Conservation (phyloP, 768 basidiomycete genomes). For the Agaricus subrufescens region DNA sequence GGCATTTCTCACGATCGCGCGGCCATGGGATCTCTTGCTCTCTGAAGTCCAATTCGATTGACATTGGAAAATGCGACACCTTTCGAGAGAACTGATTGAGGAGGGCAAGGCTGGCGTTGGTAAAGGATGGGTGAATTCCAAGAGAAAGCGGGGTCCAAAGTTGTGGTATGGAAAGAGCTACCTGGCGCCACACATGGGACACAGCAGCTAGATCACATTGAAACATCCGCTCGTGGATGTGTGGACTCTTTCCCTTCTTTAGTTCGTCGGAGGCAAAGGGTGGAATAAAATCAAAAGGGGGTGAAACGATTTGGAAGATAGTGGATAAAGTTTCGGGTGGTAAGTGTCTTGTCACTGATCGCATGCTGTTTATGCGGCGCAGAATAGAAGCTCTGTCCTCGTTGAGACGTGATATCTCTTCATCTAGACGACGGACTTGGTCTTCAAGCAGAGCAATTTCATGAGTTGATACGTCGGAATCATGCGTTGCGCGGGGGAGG, state of each 20-base stretch:
- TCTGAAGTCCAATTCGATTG: too few species aligned
- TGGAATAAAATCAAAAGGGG: background rate
- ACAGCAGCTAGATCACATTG: background rate
- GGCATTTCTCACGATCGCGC: too few species aligned
- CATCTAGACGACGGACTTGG: background rate
- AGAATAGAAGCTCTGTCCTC: background rate
- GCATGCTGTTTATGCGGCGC: background rate
- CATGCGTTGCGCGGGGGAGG: too few species aligned
- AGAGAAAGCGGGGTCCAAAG: conserved; percentile 1
- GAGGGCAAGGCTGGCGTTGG: background rate
- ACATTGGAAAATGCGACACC: background rate
- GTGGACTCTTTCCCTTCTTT: background rate
- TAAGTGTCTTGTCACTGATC: background rate
- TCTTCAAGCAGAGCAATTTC: background rate
- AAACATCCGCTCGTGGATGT: background rate
- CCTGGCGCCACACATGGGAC: background rate
- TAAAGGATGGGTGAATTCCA: background rate
- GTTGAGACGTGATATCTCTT: background rate
- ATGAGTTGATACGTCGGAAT: too few species aligned
- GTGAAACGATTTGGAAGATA: background rate
- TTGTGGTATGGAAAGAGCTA: background rate
- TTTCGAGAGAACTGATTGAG: background rate
- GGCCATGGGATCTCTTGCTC: too few species aligned
- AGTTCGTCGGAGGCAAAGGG: too few species aligned
- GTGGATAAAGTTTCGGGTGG: background rate